phyloP scores from a whole-genome alignment of 352 stramenopile species.

The Globisporangium lucens region DNA sequence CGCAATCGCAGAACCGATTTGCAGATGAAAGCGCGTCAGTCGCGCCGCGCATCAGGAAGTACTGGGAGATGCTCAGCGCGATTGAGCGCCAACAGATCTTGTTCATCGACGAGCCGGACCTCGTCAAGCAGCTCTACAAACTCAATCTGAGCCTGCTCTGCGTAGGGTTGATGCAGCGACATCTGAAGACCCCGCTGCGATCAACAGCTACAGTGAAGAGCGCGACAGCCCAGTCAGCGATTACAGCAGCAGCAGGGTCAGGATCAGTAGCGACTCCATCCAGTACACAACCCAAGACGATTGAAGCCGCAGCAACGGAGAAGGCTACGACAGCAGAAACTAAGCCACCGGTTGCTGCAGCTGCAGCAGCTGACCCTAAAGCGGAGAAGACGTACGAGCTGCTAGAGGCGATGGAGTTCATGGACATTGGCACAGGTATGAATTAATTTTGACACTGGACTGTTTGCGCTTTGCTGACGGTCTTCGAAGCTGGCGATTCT shows the following conservation, averaged over 20 bases:
- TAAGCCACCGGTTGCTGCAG: not conserved
- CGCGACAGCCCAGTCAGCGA: not conserved
- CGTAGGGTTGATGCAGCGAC: constrained; percentile 80
- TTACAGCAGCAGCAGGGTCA: not conserved
- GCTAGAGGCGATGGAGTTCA: constrained; percentile 87
- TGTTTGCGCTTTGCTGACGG: too few species aligned
- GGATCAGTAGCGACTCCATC: constrained; percentile 3
- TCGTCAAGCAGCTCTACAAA: constrained; percentile 87
- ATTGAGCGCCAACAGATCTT: constrained; percentile 72
- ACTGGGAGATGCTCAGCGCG: constrained; percentile 65
- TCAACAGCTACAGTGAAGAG: constrained; percentile 7
- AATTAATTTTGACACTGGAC: too few species aligned
- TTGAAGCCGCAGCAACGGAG: constrained; percentile 7
- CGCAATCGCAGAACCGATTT: not conserved
- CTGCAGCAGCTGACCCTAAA: constrained; percentile 14
- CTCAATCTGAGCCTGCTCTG: constrained; percentile 83
- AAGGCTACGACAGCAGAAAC: not conserved
- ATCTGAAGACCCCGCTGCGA: constrained; percentile 54
- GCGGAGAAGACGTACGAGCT: constrained; percentile 78
- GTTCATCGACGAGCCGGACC: constrained; percentile 75
- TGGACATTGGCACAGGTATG: constrained; percentile 78
- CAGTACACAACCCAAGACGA: constrained; percentile 2
- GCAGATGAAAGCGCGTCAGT: constrained; percentile 11
- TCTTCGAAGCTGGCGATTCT: too few species aligned
- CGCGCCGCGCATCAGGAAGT: constrained; percentile 36